Evolutionary conservation across 2,329 filamentous ascomycete species (phyloP).

Genomic region (Pestalotiopsis sp.): DNA sequence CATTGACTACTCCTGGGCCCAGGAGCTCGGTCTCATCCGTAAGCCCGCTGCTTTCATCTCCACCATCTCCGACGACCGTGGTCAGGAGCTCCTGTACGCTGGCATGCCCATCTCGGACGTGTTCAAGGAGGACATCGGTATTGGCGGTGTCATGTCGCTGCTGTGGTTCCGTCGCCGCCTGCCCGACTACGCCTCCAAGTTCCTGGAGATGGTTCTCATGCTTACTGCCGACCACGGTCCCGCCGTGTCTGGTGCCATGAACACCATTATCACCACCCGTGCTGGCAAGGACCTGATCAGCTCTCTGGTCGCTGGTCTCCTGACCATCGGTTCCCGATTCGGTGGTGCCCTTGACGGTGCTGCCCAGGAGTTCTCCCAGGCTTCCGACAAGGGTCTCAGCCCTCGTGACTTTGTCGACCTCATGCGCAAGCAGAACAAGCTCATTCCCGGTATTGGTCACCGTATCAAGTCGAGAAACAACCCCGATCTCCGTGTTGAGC

Average conservation of each 20-base stretch:
- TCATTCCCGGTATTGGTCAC: constrained; percentile 98
- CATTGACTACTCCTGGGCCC: constrained; percentile 99
- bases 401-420: constrained; percentile 98
- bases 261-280: constrained; percentile 99
- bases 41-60: constrained; percentile 99
- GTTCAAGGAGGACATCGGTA: constrained; percentile 98
- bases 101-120: constrained; percentile 99
- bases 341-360: constrained; percentile 98
- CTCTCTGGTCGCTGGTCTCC: constrained; percentile 90
- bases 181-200: constrained; percentile 94
- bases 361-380: constrained; percentile 97
- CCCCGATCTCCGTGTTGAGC: constrained; percentile 98
- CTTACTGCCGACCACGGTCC: constrained; percentile 98
- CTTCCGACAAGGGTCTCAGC: constrained; percentile 96
- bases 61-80: constrained; percentile 99
- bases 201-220: constrained; percentile 99
- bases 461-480: constrained; percentile 99
- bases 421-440: constrained; percentile 99
- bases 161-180: constrained; percentile 99
- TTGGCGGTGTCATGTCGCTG: constrained; percentile 99
- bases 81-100: constrained; percentile 97
- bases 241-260: constrained; percentile 99
- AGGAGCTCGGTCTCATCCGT: constrained; percentile 98
- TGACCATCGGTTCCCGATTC: constrained; percentile 97
- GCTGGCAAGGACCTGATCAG: constrained; percentile 98